These are phyloP conservation scores for Wallemia mellicola DNA, from an alignment of 1,284 basidiomycete species.

Conservation along the genomic window DNA sequence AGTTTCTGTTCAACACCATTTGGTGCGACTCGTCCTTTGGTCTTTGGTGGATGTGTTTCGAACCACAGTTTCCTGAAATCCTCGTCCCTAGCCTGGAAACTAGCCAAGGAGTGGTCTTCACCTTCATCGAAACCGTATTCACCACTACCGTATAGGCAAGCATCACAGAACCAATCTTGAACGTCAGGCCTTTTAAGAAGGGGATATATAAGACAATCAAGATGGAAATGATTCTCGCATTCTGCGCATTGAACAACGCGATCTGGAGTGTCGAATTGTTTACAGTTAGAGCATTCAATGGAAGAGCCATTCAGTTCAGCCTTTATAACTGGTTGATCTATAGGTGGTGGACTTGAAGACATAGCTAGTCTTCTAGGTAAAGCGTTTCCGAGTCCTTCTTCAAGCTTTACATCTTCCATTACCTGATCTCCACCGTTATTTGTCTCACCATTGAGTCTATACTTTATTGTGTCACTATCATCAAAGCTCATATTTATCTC, in stretches of 20 bases:
- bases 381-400: neutral
- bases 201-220: constrained; percentile 81
- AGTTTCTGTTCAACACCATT: constrained; percentile 16
- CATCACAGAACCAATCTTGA: constrained; percentile 76
- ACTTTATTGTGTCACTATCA: constrained; percentile 4
- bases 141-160: constrained; percentile 74
- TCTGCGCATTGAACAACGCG: constrained; percentile 90
- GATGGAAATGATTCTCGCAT: constrained; percentile 90
- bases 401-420: neutral
- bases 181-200: constrained; percentile 55
- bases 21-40: constrained; percentile 4
- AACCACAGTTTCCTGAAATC: constrained; percentile 78
- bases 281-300: neutral
- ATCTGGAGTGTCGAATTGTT: neutral
- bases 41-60: constrained; percentile 27
- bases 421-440: neutral
- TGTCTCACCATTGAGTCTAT: neutral
- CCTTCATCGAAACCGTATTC: constrained; percentile 97
- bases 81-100: constrained; percentile 66
- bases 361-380: neutral
- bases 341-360: neutral
- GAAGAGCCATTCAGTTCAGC: too few relatives aligned
- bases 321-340: too few relatives aligned
- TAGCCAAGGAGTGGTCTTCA: constrained; percentile 71
- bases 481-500: constrained; percentile 8